Evolutionary conservation across 805 yeast genomes (phyloP).

Genomic region (Lachancea waltii): DNA sequence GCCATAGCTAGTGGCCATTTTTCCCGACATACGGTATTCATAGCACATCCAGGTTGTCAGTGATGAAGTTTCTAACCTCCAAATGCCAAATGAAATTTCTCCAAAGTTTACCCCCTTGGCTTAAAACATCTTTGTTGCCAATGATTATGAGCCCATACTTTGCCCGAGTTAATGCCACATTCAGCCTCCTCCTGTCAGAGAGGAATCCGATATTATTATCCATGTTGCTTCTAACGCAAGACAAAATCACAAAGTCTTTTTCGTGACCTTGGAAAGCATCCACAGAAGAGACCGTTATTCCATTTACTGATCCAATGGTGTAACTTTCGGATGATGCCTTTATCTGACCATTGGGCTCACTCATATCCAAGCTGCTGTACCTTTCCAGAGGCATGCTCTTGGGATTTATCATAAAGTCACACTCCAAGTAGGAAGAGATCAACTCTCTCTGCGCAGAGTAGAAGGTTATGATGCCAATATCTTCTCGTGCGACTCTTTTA

Average conservation of each 20-base stretch:
- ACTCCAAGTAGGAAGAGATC: conserved; percentile 40
- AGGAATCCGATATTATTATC: background rate
- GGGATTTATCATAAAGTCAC: conserved; percentile 47
- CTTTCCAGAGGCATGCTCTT: conserved; percentile 40
- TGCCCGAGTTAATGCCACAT: conserved; percentile 4
- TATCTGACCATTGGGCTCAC: too few species aligned
- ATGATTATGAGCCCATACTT: background rate
- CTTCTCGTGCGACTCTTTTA: conserved; percentile 38
- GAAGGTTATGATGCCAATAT: conserved; percentile 56
- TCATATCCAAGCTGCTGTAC: background rate
- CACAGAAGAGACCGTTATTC: background rate
- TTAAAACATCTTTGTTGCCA: background rate
- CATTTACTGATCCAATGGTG: background rate
- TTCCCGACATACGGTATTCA: too few species aligned
- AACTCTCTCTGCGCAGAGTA: conserved; percentile 59
- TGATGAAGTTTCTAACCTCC: too few species aligned
- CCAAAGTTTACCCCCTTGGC: background rate
- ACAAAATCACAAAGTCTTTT: background rate
- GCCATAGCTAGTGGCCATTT: too few species aligned
- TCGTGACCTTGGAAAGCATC: conserved; percentile 4
- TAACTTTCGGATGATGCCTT: background rate
- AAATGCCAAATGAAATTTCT: background rate
- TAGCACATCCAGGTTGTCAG: too few species aligned
- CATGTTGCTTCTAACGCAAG: conserved; percentile 2
- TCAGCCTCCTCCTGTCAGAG: conserved; percentile 1